Base-by-base conservation (phyloP, 768 basidiomycete genomes). In the Pleurotus eryngii region DNA sequence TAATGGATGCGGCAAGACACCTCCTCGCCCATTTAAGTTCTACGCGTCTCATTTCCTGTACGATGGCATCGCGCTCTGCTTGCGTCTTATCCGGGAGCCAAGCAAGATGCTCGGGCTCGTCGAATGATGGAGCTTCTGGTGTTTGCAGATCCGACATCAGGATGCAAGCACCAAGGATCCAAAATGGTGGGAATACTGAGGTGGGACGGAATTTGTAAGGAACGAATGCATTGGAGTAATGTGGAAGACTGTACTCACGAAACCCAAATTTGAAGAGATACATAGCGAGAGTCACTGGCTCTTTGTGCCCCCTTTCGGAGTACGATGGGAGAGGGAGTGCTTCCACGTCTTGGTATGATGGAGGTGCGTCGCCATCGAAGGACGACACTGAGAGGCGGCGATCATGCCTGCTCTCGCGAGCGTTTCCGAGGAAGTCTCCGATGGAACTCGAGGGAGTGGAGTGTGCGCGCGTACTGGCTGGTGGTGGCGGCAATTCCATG, bases 71-170 rank as follows among this genome's bases (percentile, higher is more conserved):
- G 27, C 72, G 77, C 61, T 84, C 84, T 6, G 73, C 78, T 53
- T 74, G 74, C 4, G 82, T 82, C 68, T 80, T 84, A 56, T 80
- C 82, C 0, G 78, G 72, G 65, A 83, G 73, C 85, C 85, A 85
- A 17, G 51, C 51, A 14, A 54, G 51, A 38, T 54, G 51, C 51
- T 54, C 38, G 8, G 51, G 39, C 22, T 42, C 51, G 8, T 54
- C 22, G 9, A 39, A 11, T 24, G 38, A 20, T 11, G 51, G 35
- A 12, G 35, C 37, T 42, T 40, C 35, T 17, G 78, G 76, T 4
- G 69, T 71, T 37, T 61, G 60, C n/a, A 80, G 70, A 1, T 79
- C 77, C 5, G 69, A 74, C 46, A 72, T 42, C 17, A 80, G 64
- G 46, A 81, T 73, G 61, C 71, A 51, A 6, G 70, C 63, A 15